These are phyloP conservation scores for Henckelia pumila DNA, from an alignment of 257 asterid species.

Conservation along the genomic window DNA sequence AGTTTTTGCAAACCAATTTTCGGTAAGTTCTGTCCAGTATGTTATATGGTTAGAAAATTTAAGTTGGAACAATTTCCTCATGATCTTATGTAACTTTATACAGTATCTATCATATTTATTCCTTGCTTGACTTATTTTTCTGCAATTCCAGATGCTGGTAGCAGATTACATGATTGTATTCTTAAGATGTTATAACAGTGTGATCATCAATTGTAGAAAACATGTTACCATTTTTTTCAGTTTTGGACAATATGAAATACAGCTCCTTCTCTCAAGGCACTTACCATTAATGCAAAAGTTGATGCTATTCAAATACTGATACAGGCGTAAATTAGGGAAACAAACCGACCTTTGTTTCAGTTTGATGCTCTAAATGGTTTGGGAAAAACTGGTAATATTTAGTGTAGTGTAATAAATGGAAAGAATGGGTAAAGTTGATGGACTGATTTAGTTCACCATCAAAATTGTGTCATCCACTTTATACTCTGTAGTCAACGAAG, in stretches of 20 bases:
- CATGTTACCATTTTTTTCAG: neutral
- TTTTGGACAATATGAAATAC: neutral
- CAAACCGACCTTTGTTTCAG: too few species aligned
- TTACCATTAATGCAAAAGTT: neutral
- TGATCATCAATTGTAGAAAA: neutral
- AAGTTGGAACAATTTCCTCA: conserved; percentile 13
- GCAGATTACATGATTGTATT: neutral
- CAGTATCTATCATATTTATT: neutral
- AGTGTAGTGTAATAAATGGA: neutral
- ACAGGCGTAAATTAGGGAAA: neutral
- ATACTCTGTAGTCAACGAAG: conserved; percentile 5
- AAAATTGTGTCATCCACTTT: neutral
- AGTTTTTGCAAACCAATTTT: conserved; percentile 83
- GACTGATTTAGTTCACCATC: neutral
- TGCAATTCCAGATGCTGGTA: conserved; percentile 2
- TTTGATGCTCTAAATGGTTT: neutral
- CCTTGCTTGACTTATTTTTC: conserved; percentile 12
- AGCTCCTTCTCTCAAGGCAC: neutral
- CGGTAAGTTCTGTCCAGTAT: conserved; percentile 57
- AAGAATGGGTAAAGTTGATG: neutral
- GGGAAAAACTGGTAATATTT: neutral
- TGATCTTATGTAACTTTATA: conserved; percentile 9
- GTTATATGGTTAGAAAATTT: neutral
- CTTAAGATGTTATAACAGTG: neutral
- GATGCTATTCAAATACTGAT: neutral